Conservation (phyloP, 352 stramenopile species). For the Phytophthora tubulina region DNA sequence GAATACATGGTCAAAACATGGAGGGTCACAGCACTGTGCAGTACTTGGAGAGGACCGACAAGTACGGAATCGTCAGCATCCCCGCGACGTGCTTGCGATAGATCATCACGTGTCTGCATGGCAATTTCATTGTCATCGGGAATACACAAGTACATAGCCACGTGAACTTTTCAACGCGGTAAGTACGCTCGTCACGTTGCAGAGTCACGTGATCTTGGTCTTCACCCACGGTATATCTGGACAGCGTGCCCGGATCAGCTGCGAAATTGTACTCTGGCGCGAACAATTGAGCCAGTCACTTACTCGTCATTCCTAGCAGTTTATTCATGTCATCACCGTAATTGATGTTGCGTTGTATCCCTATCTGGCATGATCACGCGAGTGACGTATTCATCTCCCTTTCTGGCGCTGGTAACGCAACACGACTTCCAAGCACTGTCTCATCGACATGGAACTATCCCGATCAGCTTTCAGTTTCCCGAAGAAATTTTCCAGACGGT, state of each 20-base stretch:
- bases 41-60: slow-evolving; percentile 8
- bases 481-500: slow-evolving; percentile 7
- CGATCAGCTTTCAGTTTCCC: slow-evolving; percentile 13
- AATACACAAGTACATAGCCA: slow-evolving; percentile 11
- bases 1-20: neutral
- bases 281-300: neutral
- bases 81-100: neutral
- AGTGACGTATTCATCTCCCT: neutral
- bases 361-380: neutral
- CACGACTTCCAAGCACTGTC: neutral
- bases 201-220: neutral
- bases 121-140: slow-evolving; percentile 7
- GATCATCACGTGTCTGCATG: slow-evolving; percentile 11
- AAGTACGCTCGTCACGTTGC: neutral
- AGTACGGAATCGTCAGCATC: slow-evolving; percentile 6
- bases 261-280: slow-evolving; percentile 4
- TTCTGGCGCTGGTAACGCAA: neutral
- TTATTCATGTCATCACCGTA: slow-evolving; percentile 3
- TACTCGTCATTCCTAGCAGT: neutral
- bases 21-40: slow-evolving; percentile 3
- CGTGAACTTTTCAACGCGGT: neutral
- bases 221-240: neutral
- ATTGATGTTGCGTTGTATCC: neutral
- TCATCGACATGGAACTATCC: neutral
- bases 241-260: neutral